These are phyloP conservation scores for Xerocomellus amylosporus DNA, from an alignment of 768 basidiomycete genomes.

Conservation along the genomic window DNA sequence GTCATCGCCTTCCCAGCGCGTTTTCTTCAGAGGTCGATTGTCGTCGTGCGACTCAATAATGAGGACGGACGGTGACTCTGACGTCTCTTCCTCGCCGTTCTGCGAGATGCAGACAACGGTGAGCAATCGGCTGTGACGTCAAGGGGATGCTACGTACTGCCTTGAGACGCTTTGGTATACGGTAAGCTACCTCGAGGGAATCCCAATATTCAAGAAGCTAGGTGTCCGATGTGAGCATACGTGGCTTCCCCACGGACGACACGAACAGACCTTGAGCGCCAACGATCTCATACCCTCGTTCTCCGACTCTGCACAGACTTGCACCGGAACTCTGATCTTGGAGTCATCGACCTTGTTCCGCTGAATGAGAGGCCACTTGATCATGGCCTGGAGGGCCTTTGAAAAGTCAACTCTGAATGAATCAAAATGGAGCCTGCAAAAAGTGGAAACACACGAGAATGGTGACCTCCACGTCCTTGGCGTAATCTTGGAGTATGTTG, in stretches of 20 bases:
- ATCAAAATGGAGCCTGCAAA: not conserved
- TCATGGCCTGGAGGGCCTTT: constrained; percentile 66
- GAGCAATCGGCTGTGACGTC: not conserved
- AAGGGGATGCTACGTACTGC: constrained; percentile 28
- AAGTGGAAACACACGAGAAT: constrained; percentile 50
- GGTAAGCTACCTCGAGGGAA: constrained; percentile 69
- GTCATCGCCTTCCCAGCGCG: constrained; percentile 29
- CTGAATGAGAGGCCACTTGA: constrained; percentile 75
- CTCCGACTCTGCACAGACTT: constrained; percentile 49
- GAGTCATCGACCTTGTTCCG: constrained; percentile 92
- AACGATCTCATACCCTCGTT: constrained; percentile 54
- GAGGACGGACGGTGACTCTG: constrained; percentile 18
- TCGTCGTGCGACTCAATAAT: constrained; percentile 26
- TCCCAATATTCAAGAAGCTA: constrained; percentile 84
- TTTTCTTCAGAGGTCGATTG: constrained; percentile 32
- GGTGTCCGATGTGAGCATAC: not conserved
- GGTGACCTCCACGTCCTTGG: constrained; percentile 67
- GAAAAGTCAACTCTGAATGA: not conserved
- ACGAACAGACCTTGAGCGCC: constrained; percentile 56
- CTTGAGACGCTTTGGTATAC: constrained; percentile 76
- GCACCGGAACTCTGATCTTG: constrained; percentile 64
- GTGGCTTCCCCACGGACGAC: not conserved
- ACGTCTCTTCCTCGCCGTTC: constrained; percentile 33
- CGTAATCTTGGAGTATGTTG: constrained; percentile 77
- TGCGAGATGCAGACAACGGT: constrained; percentile 1